Evolutionary conservation across 75 land plant species (phyloP).

Genomic region (Cryptomeria japonica): DNA sequence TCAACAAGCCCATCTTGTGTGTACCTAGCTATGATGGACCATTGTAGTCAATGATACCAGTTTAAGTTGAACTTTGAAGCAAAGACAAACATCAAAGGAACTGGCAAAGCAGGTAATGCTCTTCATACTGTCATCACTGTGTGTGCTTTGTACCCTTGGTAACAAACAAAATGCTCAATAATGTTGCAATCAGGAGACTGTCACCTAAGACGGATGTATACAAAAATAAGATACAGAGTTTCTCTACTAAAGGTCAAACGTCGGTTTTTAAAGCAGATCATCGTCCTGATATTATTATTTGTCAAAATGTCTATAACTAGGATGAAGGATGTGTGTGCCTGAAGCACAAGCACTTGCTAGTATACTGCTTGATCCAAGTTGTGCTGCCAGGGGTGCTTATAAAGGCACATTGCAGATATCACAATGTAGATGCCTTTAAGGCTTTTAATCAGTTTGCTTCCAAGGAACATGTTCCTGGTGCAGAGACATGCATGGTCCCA

Average conservation of each 20-base stretch:
- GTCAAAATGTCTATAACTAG: not conserved
- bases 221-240: not conserved
- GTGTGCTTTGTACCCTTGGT: not conserved
- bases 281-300: not conserved
- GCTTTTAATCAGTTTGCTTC: not conserved
- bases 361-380: not conserved
- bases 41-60: not conserved
- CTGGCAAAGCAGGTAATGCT: not conserved
- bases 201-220: not conserved
- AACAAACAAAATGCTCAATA: not conserved
- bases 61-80: not conserved
- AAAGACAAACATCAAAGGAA: not conserved
- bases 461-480: not conserved
- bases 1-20: not conserved
- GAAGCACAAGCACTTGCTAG: conserved; percentile 5
- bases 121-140: not conserved
- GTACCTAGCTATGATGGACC: not conserved
- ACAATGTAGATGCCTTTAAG: not conserved
- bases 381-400: not conserved
- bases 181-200: not conserved
- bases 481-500: not conserved
- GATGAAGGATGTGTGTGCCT: not conserved
- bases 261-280: not conserved
- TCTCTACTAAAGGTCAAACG: not conserved
- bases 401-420: not conserved